Percentiles rank a stretch among this genome's conserved stretches.
Evolutionary conservation across 2,329 filamentous ascomycete genomes (phyloP).

Genomic region (Paracoccidioides brasiliensis): DNA sequence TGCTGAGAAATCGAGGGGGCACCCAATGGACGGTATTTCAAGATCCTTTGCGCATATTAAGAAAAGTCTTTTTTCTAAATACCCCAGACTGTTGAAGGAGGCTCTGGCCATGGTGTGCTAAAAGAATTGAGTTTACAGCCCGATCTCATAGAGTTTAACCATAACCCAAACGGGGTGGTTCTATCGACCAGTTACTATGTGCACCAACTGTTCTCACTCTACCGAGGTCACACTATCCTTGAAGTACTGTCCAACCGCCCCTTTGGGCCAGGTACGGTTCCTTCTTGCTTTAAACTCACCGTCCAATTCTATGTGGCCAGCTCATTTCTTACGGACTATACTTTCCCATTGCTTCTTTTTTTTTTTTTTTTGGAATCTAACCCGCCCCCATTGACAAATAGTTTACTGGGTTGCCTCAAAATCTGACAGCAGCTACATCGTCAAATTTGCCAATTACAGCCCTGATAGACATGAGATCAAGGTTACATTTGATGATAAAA

Average conservation of each 20-base stretch:
- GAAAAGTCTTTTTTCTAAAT: too few species aligned
- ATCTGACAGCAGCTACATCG: slow-evolving; percentile 13
- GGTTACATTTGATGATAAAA: slow-evolving; percentile 15
- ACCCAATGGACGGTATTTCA: slow-evolving; percentile 22
- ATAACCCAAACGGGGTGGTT: slow-evolving; percentile 17
- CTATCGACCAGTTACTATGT: slow-evolving; percentile 25
- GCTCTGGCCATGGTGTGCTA: background rate
- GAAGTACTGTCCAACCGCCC: slow-evolving; percentile 15
- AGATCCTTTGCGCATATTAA: background rate
- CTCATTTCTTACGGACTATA: background rate
- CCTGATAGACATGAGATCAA: slow-evolving; percentile 13
- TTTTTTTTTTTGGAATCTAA: too few species aligned
- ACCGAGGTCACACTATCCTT: slow-evolving; percentile 20
- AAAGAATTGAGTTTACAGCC: slow-evolving; percentile 12
- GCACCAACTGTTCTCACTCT: slow-evolving; percentile 24
- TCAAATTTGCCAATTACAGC: slow-evolving; percentile 24
- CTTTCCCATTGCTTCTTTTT: background rate
- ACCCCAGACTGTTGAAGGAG: background rate
- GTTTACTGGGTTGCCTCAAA: slow-evolving; percentile 25
- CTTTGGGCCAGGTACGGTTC: slow-evolving; percentile 15
- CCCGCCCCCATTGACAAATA: slow-evolving; percentile 3
- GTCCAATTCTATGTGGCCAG: background rate
- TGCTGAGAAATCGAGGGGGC: slow-evolving; percentile 24
- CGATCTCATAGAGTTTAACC: slow-evolving; percentile 22
- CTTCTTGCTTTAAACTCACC: background rate